These are phyloP conservation scores for Magnusiomyces sp. DNA, from an alignment of 1,139 yeast genomes.

Conservation along the genomic window DNA sequence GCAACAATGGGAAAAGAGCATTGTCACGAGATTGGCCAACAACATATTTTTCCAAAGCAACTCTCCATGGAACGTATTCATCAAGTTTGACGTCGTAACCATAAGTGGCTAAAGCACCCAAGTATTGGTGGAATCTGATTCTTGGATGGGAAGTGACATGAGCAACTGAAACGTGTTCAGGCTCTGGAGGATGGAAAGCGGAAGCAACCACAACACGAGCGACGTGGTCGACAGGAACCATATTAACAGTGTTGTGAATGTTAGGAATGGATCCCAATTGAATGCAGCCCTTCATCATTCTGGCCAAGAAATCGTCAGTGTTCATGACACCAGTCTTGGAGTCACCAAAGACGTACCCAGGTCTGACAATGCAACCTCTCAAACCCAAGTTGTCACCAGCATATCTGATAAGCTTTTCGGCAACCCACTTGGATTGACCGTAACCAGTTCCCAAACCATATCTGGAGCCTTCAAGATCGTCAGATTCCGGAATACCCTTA, in stretches of 20 bases:
- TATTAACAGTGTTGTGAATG: conserved; percentile 78
- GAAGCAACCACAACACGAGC: conserved; percentile 85
- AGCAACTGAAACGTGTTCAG: conserved; percentile 54
- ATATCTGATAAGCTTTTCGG: conserved; percentile 75
- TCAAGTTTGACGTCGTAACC: conserved; percentile 61
- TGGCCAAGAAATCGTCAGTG: conserved; percentile 89
- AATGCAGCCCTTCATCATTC: conserved; percentile 90
- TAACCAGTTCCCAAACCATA: conserved; percentile 83
- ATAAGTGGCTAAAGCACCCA: conserved; percentile 53
- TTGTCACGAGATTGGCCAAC: conserved; percentile 62
- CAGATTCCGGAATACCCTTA: conserved; percentile 70
- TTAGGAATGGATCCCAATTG: conserved; percentile 83
- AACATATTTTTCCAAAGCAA: conserved; percentile 65
- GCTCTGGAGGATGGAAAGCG: conserved; percentile 63
- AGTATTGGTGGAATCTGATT: conserved; percentile 64
- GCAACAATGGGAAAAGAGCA: conserved; percentile 87
- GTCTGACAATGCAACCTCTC: conserved; percentile 82
- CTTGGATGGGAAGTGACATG: conserved; percentile 98
- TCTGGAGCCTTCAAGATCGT: conserved; percentile 72
- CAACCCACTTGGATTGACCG: conserved; percentile 97
- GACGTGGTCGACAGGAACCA: conserved; percentile 98
- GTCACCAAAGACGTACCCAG: conserved; percentile 93
- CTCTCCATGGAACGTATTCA: conserved; percentile 75
- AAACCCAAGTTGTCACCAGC: conserved; percentile 79
- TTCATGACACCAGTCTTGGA: conserved; percentile 76